Evolutionary conservation across 108 stramenopile genomes (phyloP), one percentile per base, ranked within the genome.

Genomic region (Skeletonema grethae): DNA sequence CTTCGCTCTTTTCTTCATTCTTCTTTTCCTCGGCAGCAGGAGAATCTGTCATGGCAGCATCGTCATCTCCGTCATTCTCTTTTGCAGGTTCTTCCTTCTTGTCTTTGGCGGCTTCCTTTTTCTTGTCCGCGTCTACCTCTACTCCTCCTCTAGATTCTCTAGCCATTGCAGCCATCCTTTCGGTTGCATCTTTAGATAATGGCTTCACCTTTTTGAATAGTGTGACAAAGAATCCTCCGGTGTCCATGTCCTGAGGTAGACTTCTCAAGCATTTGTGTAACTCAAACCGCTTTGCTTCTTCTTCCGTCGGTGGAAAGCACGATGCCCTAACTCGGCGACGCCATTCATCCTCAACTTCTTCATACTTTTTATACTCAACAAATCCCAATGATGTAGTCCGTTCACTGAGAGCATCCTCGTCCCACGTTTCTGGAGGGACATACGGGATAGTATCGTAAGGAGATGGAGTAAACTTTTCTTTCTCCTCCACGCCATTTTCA

Each of bases 181-280:
- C 81, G 1, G 56, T 72, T 57, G 71, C 76, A 70, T 53, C 58
- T 30, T 64, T 66, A 65, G 85, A 86, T 45, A 92, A 67, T 16
- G 92, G 89, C n/a, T 83, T 85, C 36, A 88, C 82, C 76, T 98
- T 98, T 58, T 82, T 84, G 22, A 99, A 77, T 7, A 98, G 72
- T 2, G 96, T 92, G 55, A 99, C 95, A 72, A 99, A 99, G 77
- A 99, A 99, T 6, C 98, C 99, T 46, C 98, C 97, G 0, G 97
- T 98, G 68, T 99, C 91, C 87, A 95, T 93, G 69, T 99, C 98
- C 63, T 99, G 97, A 0, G 99, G 97, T 39, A 97, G 73, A 72
- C 92, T 85, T 43, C 99, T 89, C 83, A 98, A 83, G 80, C 98
- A 98, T 36, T 87, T 79, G 31, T 98, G 85, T 46, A 98, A 76